Evolutionary conservation across 345 rosid species (phyloP).

Genomic region (Syzygium aromaticum): DNA sequence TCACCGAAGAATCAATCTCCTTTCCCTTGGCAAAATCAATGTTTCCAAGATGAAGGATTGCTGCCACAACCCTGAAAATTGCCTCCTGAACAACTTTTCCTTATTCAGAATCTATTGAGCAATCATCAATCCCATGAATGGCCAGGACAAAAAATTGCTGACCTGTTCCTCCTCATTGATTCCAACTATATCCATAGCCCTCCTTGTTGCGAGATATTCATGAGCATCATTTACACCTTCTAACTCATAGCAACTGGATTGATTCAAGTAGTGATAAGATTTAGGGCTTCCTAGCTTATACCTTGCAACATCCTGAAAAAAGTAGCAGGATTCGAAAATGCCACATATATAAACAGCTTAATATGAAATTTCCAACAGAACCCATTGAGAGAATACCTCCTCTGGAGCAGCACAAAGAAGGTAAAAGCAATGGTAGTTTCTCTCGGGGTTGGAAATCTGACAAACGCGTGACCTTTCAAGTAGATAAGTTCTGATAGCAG

Average conservation of each 20-base stretch:
- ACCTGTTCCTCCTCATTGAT: constrained; percentile 63
- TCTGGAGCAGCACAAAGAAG: constrained; percentile 90
- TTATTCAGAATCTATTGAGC: constrained; percentile 17
- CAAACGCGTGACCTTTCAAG: constrained; percentile 96
- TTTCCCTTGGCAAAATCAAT: constrained; percentile 64
- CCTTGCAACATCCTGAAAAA: constrained; percentile 50
- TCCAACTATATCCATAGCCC: constrained; percentile 94
- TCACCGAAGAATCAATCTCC: constrained; percentile 79
- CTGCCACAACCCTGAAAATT: constrained; percentile 87
- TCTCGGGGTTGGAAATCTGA: constrained; percentile 85
- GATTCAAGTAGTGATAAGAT: constrained; percentile 73
- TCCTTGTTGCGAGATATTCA: constrained; percentile 79
- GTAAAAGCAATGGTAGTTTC: constrained; percentile 93
- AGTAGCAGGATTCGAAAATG: not conserved
- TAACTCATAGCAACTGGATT: constrained; percentile 63
- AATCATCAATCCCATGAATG: not conserved
- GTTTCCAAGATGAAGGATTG: constrained; percentile 89
- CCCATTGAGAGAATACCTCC: constrained; percentile 43
- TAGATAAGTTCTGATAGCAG: constrained; percentile 85
- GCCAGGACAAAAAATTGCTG: constrained; percentile 2
- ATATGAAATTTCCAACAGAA: not conserved
- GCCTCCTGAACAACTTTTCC: constrained; percentile 50
- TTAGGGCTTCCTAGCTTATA: constrained; percentile 56
- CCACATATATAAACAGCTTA: not conserved
- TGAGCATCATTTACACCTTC: constrained; percentile 80